Evolutionary conservation across 139 green algal genomes (phyloP).

Genomic region (Dunaliella primolecta): DNA sequence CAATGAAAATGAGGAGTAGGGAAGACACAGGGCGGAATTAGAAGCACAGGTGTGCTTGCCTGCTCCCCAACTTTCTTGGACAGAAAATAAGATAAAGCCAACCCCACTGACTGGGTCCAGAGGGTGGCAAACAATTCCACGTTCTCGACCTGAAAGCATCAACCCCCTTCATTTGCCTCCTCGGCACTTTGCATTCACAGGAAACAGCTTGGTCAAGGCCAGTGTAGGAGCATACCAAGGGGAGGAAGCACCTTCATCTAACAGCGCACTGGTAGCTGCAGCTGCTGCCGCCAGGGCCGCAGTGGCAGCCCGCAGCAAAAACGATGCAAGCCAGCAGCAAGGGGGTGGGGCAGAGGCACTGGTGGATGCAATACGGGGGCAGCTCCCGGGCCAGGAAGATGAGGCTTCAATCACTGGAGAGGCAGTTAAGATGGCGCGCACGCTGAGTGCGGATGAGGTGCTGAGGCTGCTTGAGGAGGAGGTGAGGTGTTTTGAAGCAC

Average conservation of each 20-base stretch:
- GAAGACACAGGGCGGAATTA: too few species aligned
- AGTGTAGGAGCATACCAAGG: not conserved
- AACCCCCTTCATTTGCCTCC: too few species aligned
- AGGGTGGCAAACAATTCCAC: too few species aligned
- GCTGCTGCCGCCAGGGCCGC: not conserved
- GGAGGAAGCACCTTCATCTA: not conserved
- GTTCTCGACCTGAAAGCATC: too few species aligned
- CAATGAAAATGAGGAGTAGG: too few species aligned
- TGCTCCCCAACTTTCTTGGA: too few species aligned
- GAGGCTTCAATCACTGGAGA: not conserved
- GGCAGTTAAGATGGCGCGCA: not conserved
- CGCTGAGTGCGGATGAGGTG: slow-evolving; percentile 19
- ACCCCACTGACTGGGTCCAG: too few species aligned
- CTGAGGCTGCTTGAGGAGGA: slow-evolving; percentile 15
- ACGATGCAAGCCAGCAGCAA: not conserved
- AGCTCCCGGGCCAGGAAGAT: not conserved
- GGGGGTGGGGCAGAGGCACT: not conserved
- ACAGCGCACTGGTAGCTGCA: not conserved
- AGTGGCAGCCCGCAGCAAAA: not conserved
- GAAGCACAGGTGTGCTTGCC: too few species aligned
- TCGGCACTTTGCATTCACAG: too few species aligned
- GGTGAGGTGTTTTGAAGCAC: not conserved
- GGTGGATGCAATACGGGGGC: not conserved
- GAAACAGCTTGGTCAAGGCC: not conserved
- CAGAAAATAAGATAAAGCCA: too few species aligned